Evolutionary conservation across 179 eudicot species (phyloP).

Genomic region (Silene vulgaris): DNA sequence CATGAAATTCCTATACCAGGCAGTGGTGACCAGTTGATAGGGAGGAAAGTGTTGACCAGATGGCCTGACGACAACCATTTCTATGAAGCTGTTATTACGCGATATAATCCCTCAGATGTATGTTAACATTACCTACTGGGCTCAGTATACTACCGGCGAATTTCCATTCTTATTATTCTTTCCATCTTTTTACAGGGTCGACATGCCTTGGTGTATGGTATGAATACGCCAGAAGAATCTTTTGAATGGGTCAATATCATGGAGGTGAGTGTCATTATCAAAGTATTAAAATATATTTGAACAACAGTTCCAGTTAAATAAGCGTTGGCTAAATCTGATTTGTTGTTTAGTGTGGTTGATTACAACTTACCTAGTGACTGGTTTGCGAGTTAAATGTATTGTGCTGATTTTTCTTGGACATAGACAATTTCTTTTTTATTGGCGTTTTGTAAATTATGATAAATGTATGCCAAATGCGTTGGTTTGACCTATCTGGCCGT

Average conservation of each 20-base stretch:
- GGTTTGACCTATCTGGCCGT: not conserved
- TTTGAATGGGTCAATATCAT: constrained; percentile 72
- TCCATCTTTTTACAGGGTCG: constrained; percentile 36
- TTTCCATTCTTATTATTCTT: constrained; percentile 19
- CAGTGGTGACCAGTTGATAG: constrained; percentile 34
- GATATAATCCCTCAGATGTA: constrained; percentile 41
- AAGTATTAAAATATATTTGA: not conserved
- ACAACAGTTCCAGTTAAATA: not conserved
- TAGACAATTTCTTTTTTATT: not conserved
- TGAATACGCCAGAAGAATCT: constrained; percentile 45
- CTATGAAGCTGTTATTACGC: constrained; percentile 41
- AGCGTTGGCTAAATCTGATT: not conserved
- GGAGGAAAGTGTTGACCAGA: constrained; percentile 44
- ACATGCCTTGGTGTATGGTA: constrained; percentile 37
- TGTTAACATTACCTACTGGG: constrained; percentile 20
- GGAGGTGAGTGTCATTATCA: constrained; percentile 39
- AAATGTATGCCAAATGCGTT: not conserved
- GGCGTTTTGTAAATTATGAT: not conserved
- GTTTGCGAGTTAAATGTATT: not conserved
- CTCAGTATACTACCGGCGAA: constrained; percentile 1
- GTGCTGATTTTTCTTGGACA: not conserved
- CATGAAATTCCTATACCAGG: constrained; percentile 34
- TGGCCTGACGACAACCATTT: constrained; percentile 51
- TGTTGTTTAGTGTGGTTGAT: not conserved
- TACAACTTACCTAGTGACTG: not conserved